Base-by-base conservation (phyloP, 2,329 filamentous ascomycete species). In the Hawksworthiomyces lignivorus region DNA sequence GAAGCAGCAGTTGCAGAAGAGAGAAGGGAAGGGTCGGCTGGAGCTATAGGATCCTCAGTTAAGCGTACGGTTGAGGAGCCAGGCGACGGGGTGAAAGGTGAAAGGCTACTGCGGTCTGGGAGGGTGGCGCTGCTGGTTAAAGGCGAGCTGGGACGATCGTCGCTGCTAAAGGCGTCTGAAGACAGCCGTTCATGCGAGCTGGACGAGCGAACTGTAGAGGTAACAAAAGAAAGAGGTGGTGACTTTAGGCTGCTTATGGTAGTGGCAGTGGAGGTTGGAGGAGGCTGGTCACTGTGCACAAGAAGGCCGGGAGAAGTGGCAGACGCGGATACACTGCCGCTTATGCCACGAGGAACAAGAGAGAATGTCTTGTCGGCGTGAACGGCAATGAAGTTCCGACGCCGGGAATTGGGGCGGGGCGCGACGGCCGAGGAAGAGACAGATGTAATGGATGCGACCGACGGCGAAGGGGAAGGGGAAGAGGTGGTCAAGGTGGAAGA, bases 281-380 rank as follows among this genome's bases (percentile, higher is more conserved):
- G 50, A 39, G 37, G 48, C 45, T 26, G 48, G 47, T 30, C 43
- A 38, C 43, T 48, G 44, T 43, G 40, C 45, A 41, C 36, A 21
- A 34, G 21, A 40, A 43, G 33, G 20, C 28, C 21, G 31, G 45
- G 36, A 36, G 46, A 36, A 8, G 41, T 20, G 19, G 39, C 33
- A 26, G 41, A 22, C n/a, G 40, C 22, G 34, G 33, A 51, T 26
- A 52, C 21, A 30, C 26, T 30, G 20, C 18, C 44, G 28, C 43
- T 52, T 39, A 48, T 53, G 47, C 11, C 22, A 32, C 58, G 61
- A 21, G 62, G 54, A 20, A 69, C 57, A 27, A 78, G 57, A 14
- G 73, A 75, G 51, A 80, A 79, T 5, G 75, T 79, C 58, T 76
- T 76, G 56, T 79, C 71, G 6, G 72, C 56, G 50, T 77, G 65